A percentile compares a stretch with the other conserved stretches of the same genome.
Conservation (phyloP, 805 yeast species). For the Ogataea parapolymorpha region DNA sequence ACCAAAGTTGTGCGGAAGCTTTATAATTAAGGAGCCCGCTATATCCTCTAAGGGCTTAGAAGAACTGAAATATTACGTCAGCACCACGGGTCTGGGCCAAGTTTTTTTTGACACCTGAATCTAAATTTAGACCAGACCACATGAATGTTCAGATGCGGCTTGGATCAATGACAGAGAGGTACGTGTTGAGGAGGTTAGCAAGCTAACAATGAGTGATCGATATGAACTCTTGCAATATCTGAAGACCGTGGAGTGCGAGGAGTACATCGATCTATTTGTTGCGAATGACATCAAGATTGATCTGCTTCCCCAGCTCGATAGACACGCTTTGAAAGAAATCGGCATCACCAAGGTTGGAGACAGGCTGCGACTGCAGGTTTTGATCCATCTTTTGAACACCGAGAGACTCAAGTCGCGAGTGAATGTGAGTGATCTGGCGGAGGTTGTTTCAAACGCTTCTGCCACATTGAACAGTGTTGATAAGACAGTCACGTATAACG, state of each 20-base stretch:
- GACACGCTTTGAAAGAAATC: slow-evolving; percentile 60
- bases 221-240: slow-evolving; percentile 20
- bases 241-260: slow-evolving; percentile 27
- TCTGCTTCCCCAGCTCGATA: slow-evolving; percentile 58
- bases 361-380: slow-evolving; percentile 62
- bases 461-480: slow-evolving; percentile 18
- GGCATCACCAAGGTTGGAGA: slow-evolving; percentile 84
- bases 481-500: slow-evolving; percentile 2
- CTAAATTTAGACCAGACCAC: slow-evolving; percentile 1
- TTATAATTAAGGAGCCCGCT: slow-evolving; percentile 5
- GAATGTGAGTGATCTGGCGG: slow-evolving; percentile 19
- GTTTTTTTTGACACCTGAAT: background rate
- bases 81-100: background rate
- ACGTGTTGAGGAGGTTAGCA: background rate
- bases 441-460: slow-evolving; percentile 16
- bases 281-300: slow-evolving; percentile 57
- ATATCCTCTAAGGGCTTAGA: background rate
- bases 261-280: slow-evolving; percentile 25
- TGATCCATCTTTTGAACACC: slow-evolving; percentile 46
- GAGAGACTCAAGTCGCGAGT: slow-evolving; percentile 26
- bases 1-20: slow-evolving; percentile 17
- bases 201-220: slow-evolving; percentile 14
- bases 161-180: slow-evolving; percentile 8
- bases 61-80: background rate
- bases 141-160: background rate